phyloP scores from a whole-genome alignment of 2,329 filamentous ascomycete species.

The Fusarium sp. region DNA sequence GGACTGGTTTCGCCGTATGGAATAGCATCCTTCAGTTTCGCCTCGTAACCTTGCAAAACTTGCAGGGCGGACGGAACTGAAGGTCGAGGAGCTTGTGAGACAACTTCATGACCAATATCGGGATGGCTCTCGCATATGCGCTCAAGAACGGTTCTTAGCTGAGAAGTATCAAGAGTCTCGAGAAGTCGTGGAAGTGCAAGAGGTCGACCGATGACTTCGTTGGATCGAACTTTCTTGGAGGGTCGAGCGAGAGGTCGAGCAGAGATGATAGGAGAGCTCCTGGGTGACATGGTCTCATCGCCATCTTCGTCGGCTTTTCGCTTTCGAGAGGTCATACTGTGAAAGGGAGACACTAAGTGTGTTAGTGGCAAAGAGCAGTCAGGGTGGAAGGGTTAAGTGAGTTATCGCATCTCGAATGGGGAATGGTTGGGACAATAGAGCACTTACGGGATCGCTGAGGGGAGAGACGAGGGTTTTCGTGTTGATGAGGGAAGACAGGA shows the following conservation, averaged over 20 bases:
- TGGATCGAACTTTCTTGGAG: slow-evolving; percentile 71
- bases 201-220: slow-evolving; percentile 73
- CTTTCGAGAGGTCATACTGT: slow-evolving; percentile 73
- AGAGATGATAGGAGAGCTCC: slow-evolving; percentile 80
- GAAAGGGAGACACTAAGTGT: slow-evolving; percentile 58
- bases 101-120: slow-evolving; percentile 85
- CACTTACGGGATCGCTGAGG: slow-evolving; percentile 67
- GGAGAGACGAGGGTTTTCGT: slow-evolving; percentile 66
- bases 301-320: slow-evolving; percentile 85
- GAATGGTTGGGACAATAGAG: neutral
- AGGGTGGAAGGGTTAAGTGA: neutral
- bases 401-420: neutral
- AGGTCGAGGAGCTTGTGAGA: slow-evolving; percentile 86
- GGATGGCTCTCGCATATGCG: slow-evolving; percentile 92
- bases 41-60: slow-evolving; percentile 85
- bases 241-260: slow-evolving; percentile 74
- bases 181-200: slow-evolving; percentile 77
- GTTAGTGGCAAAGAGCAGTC: slow-evolving; percentile 38
- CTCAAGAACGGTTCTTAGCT: slow-evolving; percentile 87
- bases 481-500: slow-evolving; percentile 68
- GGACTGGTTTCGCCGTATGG: slow-evolving; percentile 87
- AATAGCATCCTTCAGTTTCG: slow-evolving; percentile 80
- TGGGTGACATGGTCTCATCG: slow-evolving; percentile 91
- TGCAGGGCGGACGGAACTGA: slow-evolving; percentile 83
- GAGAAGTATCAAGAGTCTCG: slow-evolving; percentile 88